phyloP scores from a whole-genome alignment of 495 filamentous ascomycete species.

The Polyplosphaeria fusca region DNA sequence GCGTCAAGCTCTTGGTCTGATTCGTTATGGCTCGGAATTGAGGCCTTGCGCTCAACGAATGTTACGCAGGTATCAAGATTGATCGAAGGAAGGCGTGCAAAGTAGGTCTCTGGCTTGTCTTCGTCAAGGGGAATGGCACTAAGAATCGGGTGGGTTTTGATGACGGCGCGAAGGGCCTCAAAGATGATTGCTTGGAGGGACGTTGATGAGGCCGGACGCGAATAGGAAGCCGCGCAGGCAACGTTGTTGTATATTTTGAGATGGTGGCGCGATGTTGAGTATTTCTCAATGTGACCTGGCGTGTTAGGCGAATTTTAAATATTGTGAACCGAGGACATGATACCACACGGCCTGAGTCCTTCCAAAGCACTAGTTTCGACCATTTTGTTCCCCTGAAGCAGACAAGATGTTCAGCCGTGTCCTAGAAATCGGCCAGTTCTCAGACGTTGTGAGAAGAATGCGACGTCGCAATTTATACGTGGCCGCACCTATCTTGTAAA shows the following conservation, averaged over 20 bases:
- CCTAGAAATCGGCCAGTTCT: too few relatives aligned
- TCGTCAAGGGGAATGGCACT: conserved; percentile 47
- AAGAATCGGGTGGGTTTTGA: conserved; percentile 45
- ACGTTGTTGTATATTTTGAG: conserved; percentile 50
- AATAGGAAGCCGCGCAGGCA: conserved; percentile 43
- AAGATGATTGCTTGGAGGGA: conserved; percentile 41
- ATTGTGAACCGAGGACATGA: too few relatives aligned
- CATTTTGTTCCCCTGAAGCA: too few relatives aligned
- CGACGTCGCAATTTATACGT: too few relatives aligned
- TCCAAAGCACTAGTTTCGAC: too few relatives aligned
- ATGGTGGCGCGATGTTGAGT: conserved; percentile 46
- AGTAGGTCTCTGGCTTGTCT: conserved; percentile 39
- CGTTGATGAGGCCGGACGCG: conserved; percentile 19
- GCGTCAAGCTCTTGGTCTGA: conserved; percentile 40
- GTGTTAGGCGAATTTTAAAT: too few relatives aligned
- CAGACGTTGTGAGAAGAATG: too few relatives aligned
- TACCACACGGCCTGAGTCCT: too few relatives aligned
- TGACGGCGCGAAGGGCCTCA: conserved; percentile 41
- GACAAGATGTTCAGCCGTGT: too few relatives aligned
- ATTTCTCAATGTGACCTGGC: too few relatives aligned
- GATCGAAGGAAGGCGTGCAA: conserved; percentile 46
- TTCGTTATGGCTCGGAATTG: conserved; percentile 24
- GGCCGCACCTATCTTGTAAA: too few relatives aligned
- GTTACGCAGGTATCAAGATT: conserved; percentile 42
- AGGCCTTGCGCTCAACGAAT: conserved; percentile 36